phyloP scores from a whole-genome alignment of 805 yeast species.

The Candida nonsorbophila region DNA sequence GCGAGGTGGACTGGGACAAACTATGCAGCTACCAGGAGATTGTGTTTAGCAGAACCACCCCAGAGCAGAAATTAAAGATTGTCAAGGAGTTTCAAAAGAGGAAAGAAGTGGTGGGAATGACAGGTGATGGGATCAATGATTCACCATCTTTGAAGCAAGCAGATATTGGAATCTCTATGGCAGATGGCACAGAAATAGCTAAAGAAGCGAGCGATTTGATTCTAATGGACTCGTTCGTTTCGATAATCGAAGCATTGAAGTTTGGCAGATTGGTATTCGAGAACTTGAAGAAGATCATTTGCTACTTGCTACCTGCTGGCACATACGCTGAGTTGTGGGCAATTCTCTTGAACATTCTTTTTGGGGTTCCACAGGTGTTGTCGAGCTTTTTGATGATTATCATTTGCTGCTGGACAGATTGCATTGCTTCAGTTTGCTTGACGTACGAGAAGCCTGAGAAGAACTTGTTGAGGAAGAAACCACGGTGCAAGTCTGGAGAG shows the following conservation, averaged over 20 bases:
- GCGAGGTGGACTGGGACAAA: constrained; percentile 39
- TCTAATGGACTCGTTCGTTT: constrained; percentile 20
- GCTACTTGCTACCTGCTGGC: constrained; percentile 50
- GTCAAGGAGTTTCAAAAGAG: constrained; percentile 40
- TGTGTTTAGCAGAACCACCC: constrained; percentile 37
- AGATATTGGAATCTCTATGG: constrained; percentile 26
- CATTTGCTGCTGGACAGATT: constrained; percentile 45
- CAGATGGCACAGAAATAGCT: constrained; percentile 27
- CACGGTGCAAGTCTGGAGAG: constrained; percentile 38
- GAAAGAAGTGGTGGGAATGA: constrained; percentile 26
- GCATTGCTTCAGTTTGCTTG: constrained; percentile 38
- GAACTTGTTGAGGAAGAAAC: constrained; percentile 36
- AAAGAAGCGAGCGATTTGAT: constrained; percentile 33
- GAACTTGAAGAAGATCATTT: constrained; percentile 42
- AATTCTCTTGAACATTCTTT: constrained; percentile 40
- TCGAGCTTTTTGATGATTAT: constrained; percentile 48
- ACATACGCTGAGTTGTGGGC: constrained; percentile 48
- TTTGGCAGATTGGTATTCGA: constrained; percentile 46
- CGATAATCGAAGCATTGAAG: constrained; percentile 29
- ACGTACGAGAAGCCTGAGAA: constrained; percentile 41
- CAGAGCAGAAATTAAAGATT: constrained; percentile 48
- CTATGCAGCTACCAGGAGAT: constrained; percentile 32
- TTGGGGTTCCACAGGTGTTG: constrained; percentile 45
- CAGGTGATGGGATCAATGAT: constrained; percentile 32
- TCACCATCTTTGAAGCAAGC: constrained; percentile 32